phyloP scores from a whole-genome alignment of 2,329 filamentous ascomycete genomes.

The Pyrenophora graminea region DNA sequence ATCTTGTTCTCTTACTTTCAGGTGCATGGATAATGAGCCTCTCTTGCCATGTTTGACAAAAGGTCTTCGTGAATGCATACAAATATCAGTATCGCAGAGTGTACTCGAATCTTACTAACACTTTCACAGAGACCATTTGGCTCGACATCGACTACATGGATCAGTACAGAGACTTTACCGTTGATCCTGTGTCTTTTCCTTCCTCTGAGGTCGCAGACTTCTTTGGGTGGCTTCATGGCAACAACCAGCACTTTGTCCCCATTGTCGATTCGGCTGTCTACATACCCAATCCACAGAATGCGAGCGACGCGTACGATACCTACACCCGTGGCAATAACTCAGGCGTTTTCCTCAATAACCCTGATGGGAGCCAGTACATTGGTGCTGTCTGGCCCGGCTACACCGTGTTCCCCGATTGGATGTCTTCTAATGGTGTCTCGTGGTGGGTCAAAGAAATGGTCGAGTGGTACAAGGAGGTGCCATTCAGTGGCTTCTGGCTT shows the following conservation, averaged over 20 bases:
- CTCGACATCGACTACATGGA: conserved; percentile 51
- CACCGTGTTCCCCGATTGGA: conserved; percentile 65
- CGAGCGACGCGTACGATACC: conserved; percentile 60
- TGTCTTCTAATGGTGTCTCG: conserved; percentile 61
- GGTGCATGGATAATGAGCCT: no score
- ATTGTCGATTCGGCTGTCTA: conserved; percentile 71
- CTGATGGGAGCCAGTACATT: conserved; percentile 60
- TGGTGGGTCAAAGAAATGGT: conserved; percentile 63
- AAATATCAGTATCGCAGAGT: background rate
- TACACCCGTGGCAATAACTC: conserved; percentile 57
- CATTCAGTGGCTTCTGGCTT: conserved; percentile 62
- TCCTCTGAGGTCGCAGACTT: conserved; percentile 57
- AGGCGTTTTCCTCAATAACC: conserved; percentile 58
- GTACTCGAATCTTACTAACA: background rate
- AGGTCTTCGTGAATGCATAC: no score
- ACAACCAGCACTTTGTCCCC: conserved; percentile 62
- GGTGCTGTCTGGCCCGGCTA: conserved; percentile 63
- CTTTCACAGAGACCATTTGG: conserved; percentile 46
- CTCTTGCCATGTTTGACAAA: no score
- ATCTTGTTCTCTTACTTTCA: no score
- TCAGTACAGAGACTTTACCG: conserved; percentile 61
- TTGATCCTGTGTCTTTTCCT: conserved; percentile 58
- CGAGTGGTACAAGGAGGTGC: conserved; percentile 57
- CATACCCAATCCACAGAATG: conserved; percentile 71
- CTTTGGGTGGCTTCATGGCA: conserved; percentile 57